Evolutionary conservation across 1,139 yeast genomes (phyloP).

Genomic region (Suhomyces yuchorum): DNA sequence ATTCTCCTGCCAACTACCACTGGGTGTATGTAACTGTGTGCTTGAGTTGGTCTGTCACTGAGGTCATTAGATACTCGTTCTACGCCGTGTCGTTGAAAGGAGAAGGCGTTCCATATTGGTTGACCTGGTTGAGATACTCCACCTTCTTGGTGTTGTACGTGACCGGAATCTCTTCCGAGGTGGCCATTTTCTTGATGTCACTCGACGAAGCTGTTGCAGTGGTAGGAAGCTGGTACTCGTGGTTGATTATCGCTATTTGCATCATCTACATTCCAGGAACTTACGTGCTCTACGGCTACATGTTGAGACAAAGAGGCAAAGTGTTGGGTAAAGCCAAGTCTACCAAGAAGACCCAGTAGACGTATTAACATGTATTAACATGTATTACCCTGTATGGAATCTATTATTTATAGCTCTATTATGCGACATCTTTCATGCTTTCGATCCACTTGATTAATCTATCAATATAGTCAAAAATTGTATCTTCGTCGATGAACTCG

Average conservation of each 20-base stretch:
- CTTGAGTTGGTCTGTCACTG: constrained; percentile 89
- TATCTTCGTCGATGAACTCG: constrained; percentile 37
- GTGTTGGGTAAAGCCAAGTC: constrained; percentile 42
- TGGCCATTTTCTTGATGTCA: constrained; percentile 67
- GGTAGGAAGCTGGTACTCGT: constrained; percentile 56
- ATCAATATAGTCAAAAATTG: constrained; percentile 39
- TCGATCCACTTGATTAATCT: constrained; percentile 36
- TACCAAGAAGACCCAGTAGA: constrained; percentile 20
- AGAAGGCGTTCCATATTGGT: constrained; percentile 59
- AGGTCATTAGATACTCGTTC: constrained; percentile 82
- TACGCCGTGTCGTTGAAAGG: constrained; percentile 69
- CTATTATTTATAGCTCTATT: not conserved
- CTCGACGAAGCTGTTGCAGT: constrained; percentile 59
- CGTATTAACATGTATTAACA: not conserved
- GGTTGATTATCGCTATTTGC: constrained; percentile 57
- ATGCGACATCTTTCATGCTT: constrained; percentile 13
- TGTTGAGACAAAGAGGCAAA: constrained; percentile 84
- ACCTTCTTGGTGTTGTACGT: constrained; percentile 85
- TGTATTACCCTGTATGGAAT: too few species aligned
- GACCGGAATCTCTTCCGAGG: constrained; percentile 85
- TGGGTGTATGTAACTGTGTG: constrained; percentile 68
- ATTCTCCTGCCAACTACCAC: constrained; percentile 60
- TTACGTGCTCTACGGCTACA: constrained; percentile 80
- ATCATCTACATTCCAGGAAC: constrained; percentile 82
- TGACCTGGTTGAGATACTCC: constrained; percentile 80